These are phyloP conservation scores for Solanum habrochaites DNA, from an alignment of 257 asterid genomes.

Conservation along the genomic window DNA sequence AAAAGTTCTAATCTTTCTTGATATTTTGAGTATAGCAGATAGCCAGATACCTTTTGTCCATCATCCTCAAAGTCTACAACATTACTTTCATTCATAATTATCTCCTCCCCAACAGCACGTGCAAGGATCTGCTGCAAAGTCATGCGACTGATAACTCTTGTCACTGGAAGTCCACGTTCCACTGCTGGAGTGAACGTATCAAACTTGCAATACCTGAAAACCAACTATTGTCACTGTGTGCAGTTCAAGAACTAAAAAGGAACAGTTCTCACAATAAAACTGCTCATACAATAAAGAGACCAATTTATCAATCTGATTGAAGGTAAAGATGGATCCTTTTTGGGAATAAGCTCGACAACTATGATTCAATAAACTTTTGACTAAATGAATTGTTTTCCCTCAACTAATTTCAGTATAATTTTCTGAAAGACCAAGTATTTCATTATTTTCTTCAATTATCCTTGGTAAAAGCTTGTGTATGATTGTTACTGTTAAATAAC, in stretches of 20 bases:
- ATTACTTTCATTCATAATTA: constrained; percentile 64
- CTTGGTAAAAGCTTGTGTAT: neutral
- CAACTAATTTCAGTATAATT: neutral
- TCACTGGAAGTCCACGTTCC: constrained; percentile 88
- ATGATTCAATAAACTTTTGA: neutral
- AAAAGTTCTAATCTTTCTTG: neutral
- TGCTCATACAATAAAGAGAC: neutral
- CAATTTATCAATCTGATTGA: neutral
- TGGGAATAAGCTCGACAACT: neutral
- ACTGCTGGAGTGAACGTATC: constrained; percentile 97
- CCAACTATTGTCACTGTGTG: constrained; percentile 22
- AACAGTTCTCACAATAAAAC: neutral
- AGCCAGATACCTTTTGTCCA: constrained; percentile 48
- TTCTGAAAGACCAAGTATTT: neutral
- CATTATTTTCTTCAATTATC: neutral
- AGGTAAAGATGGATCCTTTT: neutral
- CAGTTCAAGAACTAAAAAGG: neutral
- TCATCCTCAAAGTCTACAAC: constrained; percentile 65
- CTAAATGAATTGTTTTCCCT: neutral
- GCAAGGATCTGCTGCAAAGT: constrained; percentile 89
- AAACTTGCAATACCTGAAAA: constrained; percentile 83
- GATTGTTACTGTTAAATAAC: neutral
- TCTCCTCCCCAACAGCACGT: constrained; percentile 69
- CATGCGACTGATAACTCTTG: constrained; percentile 88
- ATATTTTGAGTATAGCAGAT: neutral